A percentile compares a stretch with the other conserved stretches of the same genome.
Conservation (phyloP, 495 filamentous ascomycete genomes). For the Hypoxylon subgilvum region DNA sequence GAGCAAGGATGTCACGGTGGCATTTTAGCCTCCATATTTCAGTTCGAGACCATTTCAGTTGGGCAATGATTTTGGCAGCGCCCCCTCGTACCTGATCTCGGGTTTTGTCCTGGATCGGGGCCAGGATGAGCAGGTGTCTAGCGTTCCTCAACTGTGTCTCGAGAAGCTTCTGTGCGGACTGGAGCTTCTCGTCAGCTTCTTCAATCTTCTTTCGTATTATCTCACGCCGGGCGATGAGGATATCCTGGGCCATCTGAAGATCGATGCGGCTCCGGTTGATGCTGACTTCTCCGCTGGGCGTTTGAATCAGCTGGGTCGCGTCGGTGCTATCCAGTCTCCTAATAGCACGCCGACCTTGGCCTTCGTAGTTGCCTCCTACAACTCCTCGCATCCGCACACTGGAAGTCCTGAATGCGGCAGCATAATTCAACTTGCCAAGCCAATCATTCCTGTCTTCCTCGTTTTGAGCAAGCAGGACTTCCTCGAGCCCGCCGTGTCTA, state of each 20-base stretch:
- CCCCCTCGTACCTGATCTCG: constrained; percentile 84
- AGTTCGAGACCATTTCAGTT: constrained; percentile 89
- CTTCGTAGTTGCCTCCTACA: constrained; percentile 83
- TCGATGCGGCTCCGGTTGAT: constrained; percentile 73
- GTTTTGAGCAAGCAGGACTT: constrained; percentile 85
- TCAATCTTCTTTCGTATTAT: constrained; percentile 82
- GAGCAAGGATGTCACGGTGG: constrained; percentile 82
- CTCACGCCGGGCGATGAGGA: constrained; percentile 76
- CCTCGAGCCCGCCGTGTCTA: constrained; percentile 85
- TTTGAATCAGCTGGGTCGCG: constrained; percentile 65
- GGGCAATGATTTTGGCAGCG: constrained; percentile 83
- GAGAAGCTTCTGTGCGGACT: constrained; percentile 72
- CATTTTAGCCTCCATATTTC: constrained; percentile 93
- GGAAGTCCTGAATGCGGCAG: constrained; percentile 87
- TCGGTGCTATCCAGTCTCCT: constrained; percentile 65
- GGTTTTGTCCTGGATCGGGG: constrained; percentile 84
- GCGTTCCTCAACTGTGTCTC: constrained; percentile 87
- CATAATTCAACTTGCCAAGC: constrained; percentile 95
- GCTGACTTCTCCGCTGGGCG: constrained; percentile 71
- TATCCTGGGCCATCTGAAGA: constrained; percentile 78
- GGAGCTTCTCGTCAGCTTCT: constrained; percentile 82
- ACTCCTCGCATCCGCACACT: constrained; percentile 91
- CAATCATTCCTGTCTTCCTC: constrained; percentile 96
- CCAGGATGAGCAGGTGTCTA: constrained; percentile 86
- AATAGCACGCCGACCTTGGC: constrained; percentile 74